These are phyloP conservation scores for Apium graveolens DNA, from an alignment of 129 eudicot genomes.

Conservation along the genomic window DNA sequence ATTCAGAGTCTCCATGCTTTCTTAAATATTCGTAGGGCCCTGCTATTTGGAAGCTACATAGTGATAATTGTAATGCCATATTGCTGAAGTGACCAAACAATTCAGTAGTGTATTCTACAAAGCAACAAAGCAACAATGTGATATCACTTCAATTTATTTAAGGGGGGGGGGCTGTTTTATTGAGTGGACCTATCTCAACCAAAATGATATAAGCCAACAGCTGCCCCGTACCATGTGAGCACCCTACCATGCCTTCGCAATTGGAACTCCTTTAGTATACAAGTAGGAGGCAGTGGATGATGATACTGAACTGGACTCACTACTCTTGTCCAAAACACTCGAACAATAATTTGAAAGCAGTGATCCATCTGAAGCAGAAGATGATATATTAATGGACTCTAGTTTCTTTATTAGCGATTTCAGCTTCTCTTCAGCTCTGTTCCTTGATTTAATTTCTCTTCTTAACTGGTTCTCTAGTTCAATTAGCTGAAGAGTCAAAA, in stretches of 20 bases:
- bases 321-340: conserved; percentile 28
- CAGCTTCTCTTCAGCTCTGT: conserved; percentile 67
- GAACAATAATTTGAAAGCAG: conserved; percentile 15
- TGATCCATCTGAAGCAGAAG: conserved; percentile 45
- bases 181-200: too few species aligned
- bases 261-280: conserved; percentile 6
- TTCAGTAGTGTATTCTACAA: not conserved
- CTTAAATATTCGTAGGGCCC: not conserved
- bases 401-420: conserved; percentile 57
- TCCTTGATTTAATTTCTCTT: conserved; percentile 57
- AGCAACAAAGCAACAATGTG: not conserved
- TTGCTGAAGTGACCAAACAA: not conserved
- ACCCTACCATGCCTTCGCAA: too few species aligned
- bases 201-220: too few species aligned
- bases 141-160: too few species aligned
- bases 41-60: not conserved
- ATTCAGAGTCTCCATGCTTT: conserved; percentile 1
- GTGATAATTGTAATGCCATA: not conserved
- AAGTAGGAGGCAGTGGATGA: conserved; percentile 24
- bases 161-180: too few species aligned
- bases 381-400: conserved; percentile 33
- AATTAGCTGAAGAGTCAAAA: conserved; percentile 32
- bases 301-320: conserved; percentile 45
- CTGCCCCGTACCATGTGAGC: too few species aligned
- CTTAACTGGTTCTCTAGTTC: conserved; percentile 61